Conservation (phyloP, 2,329 filamentous ascomycete genomes). For the Neopestalotiopsis sp. region DNA sequence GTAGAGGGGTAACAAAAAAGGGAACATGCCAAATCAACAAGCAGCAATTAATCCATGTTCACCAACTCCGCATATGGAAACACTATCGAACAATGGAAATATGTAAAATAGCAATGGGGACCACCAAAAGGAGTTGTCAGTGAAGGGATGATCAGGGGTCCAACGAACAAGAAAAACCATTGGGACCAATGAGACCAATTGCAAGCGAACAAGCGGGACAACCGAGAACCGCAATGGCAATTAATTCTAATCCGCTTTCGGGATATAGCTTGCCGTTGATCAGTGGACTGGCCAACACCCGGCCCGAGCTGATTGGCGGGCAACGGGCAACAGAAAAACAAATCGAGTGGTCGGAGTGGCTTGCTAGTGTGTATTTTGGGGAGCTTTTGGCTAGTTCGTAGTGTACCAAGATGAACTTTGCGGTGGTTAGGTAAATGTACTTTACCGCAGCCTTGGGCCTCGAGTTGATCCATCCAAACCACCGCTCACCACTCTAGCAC, state of each 20-base stretch:
- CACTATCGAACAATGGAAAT: conserved; percentile 3
- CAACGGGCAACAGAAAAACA: conserved; percentile 3
- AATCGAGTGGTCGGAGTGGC: neutral
- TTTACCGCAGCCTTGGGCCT: too few relatives aligned
- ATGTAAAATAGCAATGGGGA: neutral
- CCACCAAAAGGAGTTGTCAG: neutral
- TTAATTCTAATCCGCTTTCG: conserved; percentile 4
- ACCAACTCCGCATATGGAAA: neutral
- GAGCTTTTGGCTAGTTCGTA: neutral
- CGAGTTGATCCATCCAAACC: neutral
- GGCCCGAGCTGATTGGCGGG: neutral
- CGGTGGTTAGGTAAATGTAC: neutral
- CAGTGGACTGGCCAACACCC: conserved; percentile 10
- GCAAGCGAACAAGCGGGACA: neutral
- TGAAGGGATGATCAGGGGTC: conserved; percentile 1
- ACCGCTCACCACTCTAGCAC: neutral
- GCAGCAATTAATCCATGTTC: neutral
- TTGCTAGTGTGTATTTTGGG: neutral
- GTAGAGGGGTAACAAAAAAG: neutral
- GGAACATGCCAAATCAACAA: neutral
- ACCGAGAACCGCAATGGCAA: conserved; percentile 1
- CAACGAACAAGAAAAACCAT: neutral
- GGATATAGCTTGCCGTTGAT: conserved; percentile 6
- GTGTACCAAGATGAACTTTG: neutral
- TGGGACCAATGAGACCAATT: neutral